Evolutionary conservation across 2,329 filamentous ascomycete species (phyloP).

Genomic region (Pseudogymnoascus sp.): DNA sequence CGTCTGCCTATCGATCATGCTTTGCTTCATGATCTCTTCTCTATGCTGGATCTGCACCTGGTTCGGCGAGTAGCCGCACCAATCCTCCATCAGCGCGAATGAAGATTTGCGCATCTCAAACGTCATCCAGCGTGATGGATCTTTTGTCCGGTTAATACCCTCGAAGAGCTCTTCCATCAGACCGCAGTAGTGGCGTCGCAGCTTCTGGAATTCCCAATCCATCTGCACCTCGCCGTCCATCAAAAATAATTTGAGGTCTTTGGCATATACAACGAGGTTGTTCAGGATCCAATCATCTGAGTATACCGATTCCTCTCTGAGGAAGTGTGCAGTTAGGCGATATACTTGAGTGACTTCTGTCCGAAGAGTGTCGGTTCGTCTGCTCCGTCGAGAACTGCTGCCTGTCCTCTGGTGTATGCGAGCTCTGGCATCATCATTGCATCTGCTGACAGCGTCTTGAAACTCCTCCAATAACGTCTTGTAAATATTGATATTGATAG

Average conservation of each 20-base stretch:
- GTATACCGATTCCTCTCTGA: slow-evolving; percentile 71
- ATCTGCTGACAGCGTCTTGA: slow-evolving; percentile 76
- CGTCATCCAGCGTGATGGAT: slow-evolving; percentile 90
- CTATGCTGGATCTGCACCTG: slow-evolving; percentile 73
- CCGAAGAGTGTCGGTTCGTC: slow-evolving; percentile 76
- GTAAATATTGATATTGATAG: slow-evolving; percentile 92
- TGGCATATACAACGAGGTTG: slow-evolving; percentile 83
- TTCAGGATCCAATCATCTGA: slow-evolving; percentile 85
- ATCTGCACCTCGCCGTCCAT: slow-evolving; percentile 93
- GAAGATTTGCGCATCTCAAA: slow-evolving; percentile 94
- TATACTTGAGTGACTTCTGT: slow-evolving; percentile 97
- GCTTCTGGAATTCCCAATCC: slow-evolving; percentile 87
- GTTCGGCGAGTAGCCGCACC: slow-evolving; percentile 96
- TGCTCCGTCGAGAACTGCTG: slow-evolving; percentile 74
- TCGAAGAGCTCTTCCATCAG: slow-evolving; percentile 90
- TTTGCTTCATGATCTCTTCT: slow-evolving; percentile 82
- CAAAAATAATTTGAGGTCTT: slow-evolving; percentile 86
- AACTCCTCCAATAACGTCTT: slow-evolving; percentile 83
- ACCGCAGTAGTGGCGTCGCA: slow-evolving; percentile 90
- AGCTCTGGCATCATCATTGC: slow-evolving; percentile 81
- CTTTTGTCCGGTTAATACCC: slow-evolving; percentile 76
- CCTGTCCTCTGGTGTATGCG: slow-evolving; percentile 80
- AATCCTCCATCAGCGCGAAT: slow-evolving; percentile 96
- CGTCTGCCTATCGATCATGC: slow-evolving; percentile 70
- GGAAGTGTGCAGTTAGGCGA: slow-evolving; percentile 83